Conservation (phyloP, 2,329 filamentous ascomycete genomes). For the Microdochium bolleyi region DNA sequence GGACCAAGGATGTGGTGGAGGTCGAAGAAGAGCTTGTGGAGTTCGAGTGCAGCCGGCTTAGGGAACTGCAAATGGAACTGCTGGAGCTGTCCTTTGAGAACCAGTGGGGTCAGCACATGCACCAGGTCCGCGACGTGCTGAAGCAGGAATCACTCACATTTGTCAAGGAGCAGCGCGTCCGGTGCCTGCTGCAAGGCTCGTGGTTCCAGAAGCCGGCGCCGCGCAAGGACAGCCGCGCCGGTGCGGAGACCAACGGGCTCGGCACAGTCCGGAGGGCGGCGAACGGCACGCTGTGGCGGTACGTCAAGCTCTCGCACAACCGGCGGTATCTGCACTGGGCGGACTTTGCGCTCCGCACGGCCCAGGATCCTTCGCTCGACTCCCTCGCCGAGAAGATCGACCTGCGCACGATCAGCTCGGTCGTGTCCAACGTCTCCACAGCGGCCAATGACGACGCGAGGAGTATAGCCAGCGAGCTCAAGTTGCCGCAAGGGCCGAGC, state of each 20-base stretch:
- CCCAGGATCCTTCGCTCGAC: constrained; percentile 64
- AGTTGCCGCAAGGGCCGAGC: constrained; percentile 15
- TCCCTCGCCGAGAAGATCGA: constrained; percentile 75
- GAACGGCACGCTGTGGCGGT: constrained; percentile 62
- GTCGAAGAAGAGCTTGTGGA: constrained; percentile 84
- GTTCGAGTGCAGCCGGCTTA: constrained; percentile 70
- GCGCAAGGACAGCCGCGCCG: constrained; percentile 33
- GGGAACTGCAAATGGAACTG: constrained; percentile 88
- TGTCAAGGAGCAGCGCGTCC: constrained; percentile 91
- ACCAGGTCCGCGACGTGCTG: constrained; percentile 84
- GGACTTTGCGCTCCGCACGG: constrained; percentile 63
- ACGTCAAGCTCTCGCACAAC: constrained; percentile 84
- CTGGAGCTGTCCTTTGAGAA: constrained; percentile 88
- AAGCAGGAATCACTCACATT: constrained; percentile 90
- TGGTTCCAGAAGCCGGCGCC: constrained; percentile 65
- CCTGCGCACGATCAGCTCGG: constrained; percentile 78
- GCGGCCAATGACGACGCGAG: constrained; percentile 40
- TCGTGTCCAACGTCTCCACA: constrained; percentile 85
- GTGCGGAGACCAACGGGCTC: constrained; percentile 25
- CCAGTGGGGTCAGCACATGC: constrained; percentile 84
- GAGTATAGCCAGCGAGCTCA: constrained; percentile 33
- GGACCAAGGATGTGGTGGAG: constrained; percentile 77
- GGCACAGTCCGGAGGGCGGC: constrained; percentile 25
- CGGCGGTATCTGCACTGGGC: constrained; percentile 83
- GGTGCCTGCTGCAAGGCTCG: constrained; percentile 78